Percentiles rank a stretch among this genome's conserved stretches.
These are phyloP conservation scores for Aureobasidium sp. DNA, from an alignment of 2,329 filamentous ascomycete genomes.

Conservation along the genomic window DNA sequence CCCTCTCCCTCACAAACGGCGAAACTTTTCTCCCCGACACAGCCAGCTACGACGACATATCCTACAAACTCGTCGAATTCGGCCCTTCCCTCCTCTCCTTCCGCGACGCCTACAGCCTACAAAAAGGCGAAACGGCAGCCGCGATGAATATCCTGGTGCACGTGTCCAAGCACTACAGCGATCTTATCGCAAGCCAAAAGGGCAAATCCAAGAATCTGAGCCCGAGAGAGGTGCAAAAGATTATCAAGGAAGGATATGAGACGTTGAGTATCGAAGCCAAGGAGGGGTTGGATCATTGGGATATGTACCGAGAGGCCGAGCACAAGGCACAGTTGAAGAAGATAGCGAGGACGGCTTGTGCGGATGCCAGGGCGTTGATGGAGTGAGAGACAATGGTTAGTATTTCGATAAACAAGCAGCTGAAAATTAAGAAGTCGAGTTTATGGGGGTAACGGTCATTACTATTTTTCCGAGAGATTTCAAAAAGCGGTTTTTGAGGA, in stretches of 20 bases:
- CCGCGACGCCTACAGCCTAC: slow-evolving; percentile 60
- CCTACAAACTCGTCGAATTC: slow-evolving; percentile 95
- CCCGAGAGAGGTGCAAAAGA: slow-evolving; percentile 73
- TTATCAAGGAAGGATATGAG: slow-evolving; percentile 96
- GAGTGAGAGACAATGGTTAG: background rate
- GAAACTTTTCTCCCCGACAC: slow-evolving; percentile 87
- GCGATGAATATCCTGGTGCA: slow-evolving; percentile 80
- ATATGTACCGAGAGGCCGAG: slow-evolving; percentile 78
- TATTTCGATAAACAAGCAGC: background rate
- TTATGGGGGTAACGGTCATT: no score
- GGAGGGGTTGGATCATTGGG: slow-evolving; percentile 81
- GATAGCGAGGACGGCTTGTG: slow-evolving; percentile 72
- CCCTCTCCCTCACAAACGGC: slow-evolving; percentile 75
- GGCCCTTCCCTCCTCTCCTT: slow-evolving; percentile 78
- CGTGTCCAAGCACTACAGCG: slow-evolving; percentile 79
- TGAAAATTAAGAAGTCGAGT: background rate
- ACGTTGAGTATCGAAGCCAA: slow-evolving; percentile 85
- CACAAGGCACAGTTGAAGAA: slow-evolving; percentile 80
- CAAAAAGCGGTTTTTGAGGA: no score
- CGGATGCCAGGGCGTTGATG: slow-evolving; percentile 48
- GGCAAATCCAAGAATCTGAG: slow-evolving; percentile 63
- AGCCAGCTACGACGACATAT: slow-evolving; percentile 86
- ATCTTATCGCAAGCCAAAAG: slow-evolving; percentile 60
- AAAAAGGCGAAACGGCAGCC: slow-evolving; percentile 37
- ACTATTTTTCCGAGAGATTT: no score